Base-by-base conservation (phyloP, 2,329 filamentous ascomycete genomes). In the Trichoderma arundinaceum region DNA sequence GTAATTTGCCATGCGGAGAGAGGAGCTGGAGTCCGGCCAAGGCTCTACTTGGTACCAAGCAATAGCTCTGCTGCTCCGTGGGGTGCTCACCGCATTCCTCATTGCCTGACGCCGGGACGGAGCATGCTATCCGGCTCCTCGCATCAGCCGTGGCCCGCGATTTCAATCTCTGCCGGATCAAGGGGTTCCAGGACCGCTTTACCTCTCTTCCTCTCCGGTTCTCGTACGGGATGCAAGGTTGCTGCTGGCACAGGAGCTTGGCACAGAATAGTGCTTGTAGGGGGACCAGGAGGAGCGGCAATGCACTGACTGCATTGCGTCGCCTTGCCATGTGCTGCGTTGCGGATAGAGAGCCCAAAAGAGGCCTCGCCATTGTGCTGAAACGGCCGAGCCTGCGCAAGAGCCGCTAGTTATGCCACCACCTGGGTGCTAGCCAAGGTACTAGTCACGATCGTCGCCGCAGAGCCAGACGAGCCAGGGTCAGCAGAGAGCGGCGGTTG, bases 61-160 rank as follows among this genome's bases (percentile, higher is more conserved):
- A 28, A 35, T 43, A 17, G 35, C 48, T 28, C 59, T 43, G 59
- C 49, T 38, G 8, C 41, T 35, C 39, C 54, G 41, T 35, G 28
- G 17, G 3, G 17, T 35, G 56, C 38, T 53, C 60, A 63, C 60
- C 60, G 60, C 60, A 63, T 63, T 54, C 60, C 49, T 32, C 49
- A 46, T 54, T 54, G 60, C 49, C 17, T 54, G 49, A 46, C 28
- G 49, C 39, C 59, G 39, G 49, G n/a, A 62, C 48, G 48, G 58
- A 52, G 35, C 58, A n/a, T 52, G 48, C 17, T 52, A 38, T 38
- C 58, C 46, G 59, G 46, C 46, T 19, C 13, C 48, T 63, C 49
- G 48, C 49, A 54, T 54, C 28, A 54, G 60, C 49, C 48, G 32
- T 54, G 49, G 49, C 32, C 60, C 49, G 60, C 41, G 60, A 53